These are phyloP conservation scores for Floccularia luteovirens DNA, from an alignment of 768 basidiomycete genomes.

Conservation along the genomic window DNA sequence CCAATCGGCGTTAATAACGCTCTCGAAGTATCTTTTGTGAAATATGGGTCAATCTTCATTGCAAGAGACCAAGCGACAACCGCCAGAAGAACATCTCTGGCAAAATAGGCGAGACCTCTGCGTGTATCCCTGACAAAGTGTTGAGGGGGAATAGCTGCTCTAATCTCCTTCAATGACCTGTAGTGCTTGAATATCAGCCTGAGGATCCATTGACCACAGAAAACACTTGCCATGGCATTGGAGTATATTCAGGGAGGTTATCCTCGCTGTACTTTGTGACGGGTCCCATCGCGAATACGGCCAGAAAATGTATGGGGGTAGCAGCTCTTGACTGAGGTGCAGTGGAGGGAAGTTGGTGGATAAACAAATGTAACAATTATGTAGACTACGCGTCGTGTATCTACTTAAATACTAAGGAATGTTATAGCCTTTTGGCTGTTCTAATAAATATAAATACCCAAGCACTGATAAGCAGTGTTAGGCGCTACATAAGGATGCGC, in stretches of 20 bases:
- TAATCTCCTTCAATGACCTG: slow-evolving; percentile 44
- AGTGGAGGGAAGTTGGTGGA: too few species aligned
- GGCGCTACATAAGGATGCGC: too few species aligned
- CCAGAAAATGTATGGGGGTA: too few species aligned
- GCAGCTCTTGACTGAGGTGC: too few species aligned
- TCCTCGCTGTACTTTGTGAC: not conserved
- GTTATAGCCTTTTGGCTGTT: too few species aligned
- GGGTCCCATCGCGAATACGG: too few species aligned
- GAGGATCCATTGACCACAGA: not conserved
- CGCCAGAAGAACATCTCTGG: slow-evolving; percentile 38
- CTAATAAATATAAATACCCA: too few species aligned
- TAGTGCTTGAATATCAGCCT: not conserved
- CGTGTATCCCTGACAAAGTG: slow-evolving; percentile 33
- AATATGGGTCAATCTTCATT: slow-evolving; percentile 34
- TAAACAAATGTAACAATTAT: too few species aligned
- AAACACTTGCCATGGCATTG: not conserved
- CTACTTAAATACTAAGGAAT: too few species aligned
- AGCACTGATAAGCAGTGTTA: too few species aligned
- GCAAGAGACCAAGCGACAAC: slow-evolving; percentile 33
- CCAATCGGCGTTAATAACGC: not conserved
- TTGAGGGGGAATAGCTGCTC: slow-evolving; percentile 37
- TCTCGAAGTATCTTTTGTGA: slow-evolving; percentile 7
- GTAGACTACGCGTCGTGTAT: too few species aligned
- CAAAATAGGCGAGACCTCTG: slow-evolving; percentile 31
- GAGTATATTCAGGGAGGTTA: not conserved